Conservation (phyloP, 2,329 filamentous ascomycete species). For the Colletotrichum navitas region DNA sequence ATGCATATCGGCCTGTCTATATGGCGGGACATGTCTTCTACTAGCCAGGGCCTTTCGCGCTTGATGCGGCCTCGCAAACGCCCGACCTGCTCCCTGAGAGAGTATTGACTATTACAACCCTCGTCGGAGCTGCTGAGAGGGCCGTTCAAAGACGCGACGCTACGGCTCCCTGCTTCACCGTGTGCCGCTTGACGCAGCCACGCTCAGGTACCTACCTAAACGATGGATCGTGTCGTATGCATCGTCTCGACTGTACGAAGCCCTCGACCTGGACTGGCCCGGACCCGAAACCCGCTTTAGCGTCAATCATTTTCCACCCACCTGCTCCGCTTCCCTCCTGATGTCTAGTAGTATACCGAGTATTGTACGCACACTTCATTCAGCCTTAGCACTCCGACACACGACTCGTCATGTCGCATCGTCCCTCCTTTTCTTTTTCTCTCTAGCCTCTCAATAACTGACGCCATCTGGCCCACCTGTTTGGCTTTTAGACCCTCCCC, state of each 20-base stretch:
- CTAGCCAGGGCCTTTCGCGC: too few relatives aligned
- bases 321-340: background rate
- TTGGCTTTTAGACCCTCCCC: constrained; percentile 32
- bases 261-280: constrained; percentile 29
- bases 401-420: constrained; percentile 38
- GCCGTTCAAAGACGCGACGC: constrained; percentile 4
- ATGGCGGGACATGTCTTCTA: background rate
- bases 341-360: background rate
- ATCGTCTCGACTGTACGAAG: constrained; percentile 25
- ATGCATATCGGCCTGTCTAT: background rate
- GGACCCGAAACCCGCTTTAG: constrained; percentile 32
- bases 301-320: constrained; percentile 14
- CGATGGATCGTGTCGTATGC: constrained; percentile 7
- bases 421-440: constrained; percentile 37
- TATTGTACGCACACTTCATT: constrained; percentile 30
- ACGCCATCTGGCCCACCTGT: constrained; percentile 21
- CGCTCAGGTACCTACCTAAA: constrained; percentile 30
- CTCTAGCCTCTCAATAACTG: constrained; percentile 17
- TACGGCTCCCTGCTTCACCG: background rate
- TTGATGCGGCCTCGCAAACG: constrained; percentile 6
- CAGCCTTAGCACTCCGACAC: constrained; percentile 37
- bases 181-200: constrained; percentile 35
- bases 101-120: constrained; percentile 4
- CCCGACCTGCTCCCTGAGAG: constrained; percentile 1
- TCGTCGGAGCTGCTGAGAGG: constrained; percentile 1